A percentile compares a stretch with the other conserved stretches of the same genome.
These are phyloP conservation scores for Eimeria brunetti DNA, from an alignment of 169 alveolate genomes.

Conservation along the genomic window DNA sequence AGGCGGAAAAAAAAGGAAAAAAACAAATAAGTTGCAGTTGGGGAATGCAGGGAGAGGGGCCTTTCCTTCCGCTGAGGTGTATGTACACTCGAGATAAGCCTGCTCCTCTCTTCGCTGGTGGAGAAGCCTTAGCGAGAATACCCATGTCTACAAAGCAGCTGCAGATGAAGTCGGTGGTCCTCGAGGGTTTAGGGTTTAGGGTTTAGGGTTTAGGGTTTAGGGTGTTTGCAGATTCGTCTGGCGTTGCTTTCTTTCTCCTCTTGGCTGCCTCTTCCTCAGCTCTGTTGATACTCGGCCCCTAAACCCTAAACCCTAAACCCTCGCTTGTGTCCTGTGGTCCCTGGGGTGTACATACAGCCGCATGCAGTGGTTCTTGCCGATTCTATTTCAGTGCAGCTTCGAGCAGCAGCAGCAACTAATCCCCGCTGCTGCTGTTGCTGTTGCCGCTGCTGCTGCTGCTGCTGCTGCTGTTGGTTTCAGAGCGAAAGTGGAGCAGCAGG, in stretches of 20 bases:
- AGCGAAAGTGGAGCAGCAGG: background rate
- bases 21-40: no score
- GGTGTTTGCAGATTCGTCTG: no score
- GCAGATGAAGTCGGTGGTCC: conserved; percentile 2
- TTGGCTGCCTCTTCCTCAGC: no score
- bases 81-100: background rate
- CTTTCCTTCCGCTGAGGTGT: background rate
- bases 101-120: background rate
- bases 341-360: no score
- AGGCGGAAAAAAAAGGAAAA: no score
- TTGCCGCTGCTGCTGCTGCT: background rate
- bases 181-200: background rate
- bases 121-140: background rate
- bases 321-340: no score
- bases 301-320: no score
- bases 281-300: background rate
- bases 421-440: no score
- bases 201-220: background rate
- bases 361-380: no score
- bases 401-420: no score
- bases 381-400: background rate
- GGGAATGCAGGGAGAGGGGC: background rate
- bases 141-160: conserved; percentile 33
- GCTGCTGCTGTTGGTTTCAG: background rate
- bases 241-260: no score